phyloP scores from a whole-genome alignment of 768 basidiomycete genomes.

The Boletales sp. region DNA sequence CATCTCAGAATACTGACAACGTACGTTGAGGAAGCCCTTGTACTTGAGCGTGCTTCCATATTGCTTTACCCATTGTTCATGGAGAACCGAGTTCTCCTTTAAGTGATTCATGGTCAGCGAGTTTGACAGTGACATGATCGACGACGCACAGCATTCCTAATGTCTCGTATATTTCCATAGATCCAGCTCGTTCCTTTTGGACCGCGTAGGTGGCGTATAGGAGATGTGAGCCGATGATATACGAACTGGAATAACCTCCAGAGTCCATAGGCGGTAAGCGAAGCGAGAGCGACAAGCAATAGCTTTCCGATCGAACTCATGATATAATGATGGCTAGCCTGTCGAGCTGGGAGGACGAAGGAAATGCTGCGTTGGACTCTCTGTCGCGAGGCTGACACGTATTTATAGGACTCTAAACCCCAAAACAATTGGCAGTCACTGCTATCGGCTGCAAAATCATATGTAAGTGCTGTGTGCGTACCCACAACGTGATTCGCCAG shows the following conservation, averaged over 20 bases:
- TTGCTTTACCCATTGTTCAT: conserved; percentile 14
- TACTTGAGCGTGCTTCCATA: background rate
- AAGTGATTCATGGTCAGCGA: background rate
- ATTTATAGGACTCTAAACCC: too few relatives aligned
- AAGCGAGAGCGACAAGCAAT: background rate
- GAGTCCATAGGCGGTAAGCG: background rate
- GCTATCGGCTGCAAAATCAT: too few relatives aligned
- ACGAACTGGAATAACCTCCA: background rate
- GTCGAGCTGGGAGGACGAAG: too few relatives aligned
- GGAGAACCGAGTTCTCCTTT: conserved; percentile 4
- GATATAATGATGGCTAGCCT: too few relatives aligned
- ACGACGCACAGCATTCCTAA: background rate
- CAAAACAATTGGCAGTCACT: too few relatives aligned
- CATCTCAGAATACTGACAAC: too few relatives aligned
- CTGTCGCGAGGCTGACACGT: too few relatives aligned
- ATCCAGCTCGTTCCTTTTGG: background rate
- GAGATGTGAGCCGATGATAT: background rate
- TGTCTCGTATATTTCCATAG: background rate
- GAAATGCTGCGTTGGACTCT: too few relatives aligned
- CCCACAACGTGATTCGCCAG: too few relatives aligned
- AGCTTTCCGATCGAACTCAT: background rate
- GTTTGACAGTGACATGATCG: background rate
- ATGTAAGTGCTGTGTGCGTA: too few relatives aligned
- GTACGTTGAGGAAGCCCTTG: background rate
- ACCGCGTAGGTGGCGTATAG: background rate